Evolutionary conservation across 2,329 filamentous ascomycete genomes (phyloP).

Genomic region (Sarocladium brachiariae): DNA sequence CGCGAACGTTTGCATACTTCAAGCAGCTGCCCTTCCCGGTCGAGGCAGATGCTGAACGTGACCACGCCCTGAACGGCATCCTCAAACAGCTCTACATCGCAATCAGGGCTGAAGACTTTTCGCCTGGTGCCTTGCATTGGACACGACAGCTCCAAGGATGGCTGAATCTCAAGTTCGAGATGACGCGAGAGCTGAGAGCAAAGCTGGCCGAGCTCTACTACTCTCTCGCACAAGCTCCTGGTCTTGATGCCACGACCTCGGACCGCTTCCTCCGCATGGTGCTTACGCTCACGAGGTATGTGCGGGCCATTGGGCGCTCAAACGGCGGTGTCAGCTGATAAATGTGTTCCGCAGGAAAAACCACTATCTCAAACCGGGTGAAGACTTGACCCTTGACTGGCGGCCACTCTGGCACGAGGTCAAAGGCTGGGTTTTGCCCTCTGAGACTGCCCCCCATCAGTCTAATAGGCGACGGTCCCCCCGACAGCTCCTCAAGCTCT

Average conservation of each 20-base stretch:
- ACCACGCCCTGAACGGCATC: conserved; percentile 76
- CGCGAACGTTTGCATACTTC: conserved; percentile 90
- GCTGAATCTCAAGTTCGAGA: conserved; percentile 96
- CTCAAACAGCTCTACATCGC: conserved; percentile 90
- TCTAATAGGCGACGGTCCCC: conserved; percentile 46
- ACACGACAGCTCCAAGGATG: conserved; percentile 92
- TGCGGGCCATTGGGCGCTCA: conserved; percentile 12
- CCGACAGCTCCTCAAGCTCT: conserved; percentile 75
- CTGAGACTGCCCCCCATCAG: conserved; percentile 66
- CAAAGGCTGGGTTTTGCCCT: conserved; percentile 81
- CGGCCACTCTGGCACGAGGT: conserved; percentile 86
- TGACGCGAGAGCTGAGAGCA: conserved; percentile 74
- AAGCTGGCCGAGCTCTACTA: conserved; percentile 89
- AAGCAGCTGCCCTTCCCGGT: conserved; percentile 81
- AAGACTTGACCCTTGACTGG: conserved; percentile 92
- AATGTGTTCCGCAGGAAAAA: conserved; percentile 58
- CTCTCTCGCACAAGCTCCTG: conserved; percentile 83
- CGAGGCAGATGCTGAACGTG: conserved; percentile 71
- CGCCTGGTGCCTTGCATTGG: conserved; percentile 91
- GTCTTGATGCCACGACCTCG: conserved; percentile 71
- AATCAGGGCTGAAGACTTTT: conserved; percentile 87
- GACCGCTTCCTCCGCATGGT: conserved; percentile 98
- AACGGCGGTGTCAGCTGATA: background rate
- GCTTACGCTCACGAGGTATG: conserved; percentile 86
- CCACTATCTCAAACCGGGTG: conserved; percentile 85